Evolutionary conservation across 176 grass and related monocot genomes (phyloP).

Genomic region (Zoysia pacifica): DNA sequence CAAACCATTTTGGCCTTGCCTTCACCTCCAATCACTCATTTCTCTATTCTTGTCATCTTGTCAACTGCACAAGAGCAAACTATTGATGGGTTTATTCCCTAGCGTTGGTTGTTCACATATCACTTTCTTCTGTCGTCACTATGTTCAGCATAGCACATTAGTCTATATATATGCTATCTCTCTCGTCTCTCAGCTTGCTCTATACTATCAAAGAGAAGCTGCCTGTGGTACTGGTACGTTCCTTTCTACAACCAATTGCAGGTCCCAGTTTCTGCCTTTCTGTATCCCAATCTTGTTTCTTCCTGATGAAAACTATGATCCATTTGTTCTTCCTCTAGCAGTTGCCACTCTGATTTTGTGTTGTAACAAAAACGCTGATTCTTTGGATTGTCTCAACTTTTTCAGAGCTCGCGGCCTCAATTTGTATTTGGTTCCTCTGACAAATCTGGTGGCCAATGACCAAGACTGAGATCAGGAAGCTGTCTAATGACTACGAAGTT

Average conservation of each 20-base stretch:
- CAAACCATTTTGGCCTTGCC: constrained; percentile 24
- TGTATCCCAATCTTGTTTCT: constrained; percentile 22
- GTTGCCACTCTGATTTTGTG: neutral
- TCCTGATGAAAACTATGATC: neutral
- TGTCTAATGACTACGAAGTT: constrained; percentile 65
- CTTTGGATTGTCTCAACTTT: neutral
- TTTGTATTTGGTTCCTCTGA: neutral
- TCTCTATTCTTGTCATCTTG: constrained; percentile 51
- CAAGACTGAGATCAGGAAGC: constrained; percentile 47
- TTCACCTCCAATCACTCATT: constrained; percentile 21
- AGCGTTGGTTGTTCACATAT: constrained; percentile 47
- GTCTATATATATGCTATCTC: constrained; percentile 30
- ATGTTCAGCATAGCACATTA: constrained; percentile 22
- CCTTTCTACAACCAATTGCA: constrained; percentile 46
- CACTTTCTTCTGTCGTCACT: constrained; percentile 36
- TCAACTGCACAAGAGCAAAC: constrained; percentile 29
- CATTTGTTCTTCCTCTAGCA: constrained; percentile 13
- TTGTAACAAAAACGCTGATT: constrained; percentile 12
- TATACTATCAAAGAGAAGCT: constrained; percentile 20
- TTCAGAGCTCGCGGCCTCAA: neutral
- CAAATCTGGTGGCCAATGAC: constrained; percentile 38
- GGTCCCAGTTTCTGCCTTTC: constrained; percentile 31
- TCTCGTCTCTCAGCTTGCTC: neutral
- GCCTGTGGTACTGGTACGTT: constrained; percentile 1
- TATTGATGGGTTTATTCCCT: constrained; percentile 44